These are phyloP conservation scores for Brassica carinata DNA, from an alignment of 345 rosid species.

Conservation along the genomic window DNA sequence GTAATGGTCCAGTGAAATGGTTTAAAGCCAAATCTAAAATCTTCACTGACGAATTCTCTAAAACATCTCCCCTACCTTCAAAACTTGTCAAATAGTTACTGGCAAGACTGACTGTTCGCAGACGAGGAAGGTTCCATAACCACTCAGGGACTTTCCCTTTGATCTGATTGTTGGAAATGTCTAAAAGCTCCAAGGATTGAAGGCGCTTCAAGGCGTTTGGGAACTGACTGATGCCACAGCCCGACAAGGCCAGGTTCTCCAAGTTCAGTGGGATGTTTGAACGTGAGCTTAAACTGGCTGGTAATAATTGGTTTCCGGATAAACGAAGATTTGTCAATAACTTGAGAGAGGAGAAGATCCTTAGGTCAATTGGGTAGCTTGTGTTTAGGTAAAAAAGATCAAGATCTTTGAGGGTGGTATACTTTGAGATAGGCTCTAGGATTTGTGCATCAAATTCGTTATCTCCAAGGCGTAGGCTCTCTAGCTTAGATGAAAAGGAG, in stretches of 20 bases:
- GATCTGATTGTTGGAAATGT: neutral
- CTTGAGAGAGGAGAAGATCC: neutral
- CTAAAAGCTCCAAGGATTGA: neutral
- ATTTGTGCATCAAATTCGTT: neutral
- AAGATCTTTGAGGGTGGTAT: neutral
- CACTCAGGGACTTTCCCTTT: neutral
- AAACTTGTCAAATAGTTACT: neutral
- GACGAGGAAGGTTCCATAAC: neutral
- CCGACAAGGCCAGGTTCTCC: neutral
- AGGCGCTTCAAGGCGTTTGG: neutral
- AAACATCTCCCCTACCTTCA: neutral
- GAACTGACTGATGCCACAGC: neutral
- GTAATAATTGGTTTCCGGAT: neutral
- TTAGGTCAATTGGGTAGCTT: neutral
- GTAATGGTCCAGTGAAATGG: neutral
- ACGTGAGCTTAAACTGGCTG: neutral
- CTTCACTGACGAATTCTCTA: neutral
- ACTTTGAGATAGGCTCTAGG: neutral
- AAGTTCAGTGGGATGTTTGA: neutral
- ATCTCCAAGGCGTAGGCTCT: neutral
- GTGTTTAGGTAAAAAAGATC: neutral
- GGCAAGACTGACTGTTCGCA: neutral
- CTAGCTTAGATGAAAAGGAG: neutral
- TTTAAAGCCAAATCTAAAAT: neutral
- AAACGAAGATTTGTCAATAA: neutral